A percentile compares a stretch with the other conserved stretches of the same genome.
phyloP scores from a whole-genome alignment of 2,329 filamentous ascomycete genomes.

The Colletotrichum acutatum region DNA sequence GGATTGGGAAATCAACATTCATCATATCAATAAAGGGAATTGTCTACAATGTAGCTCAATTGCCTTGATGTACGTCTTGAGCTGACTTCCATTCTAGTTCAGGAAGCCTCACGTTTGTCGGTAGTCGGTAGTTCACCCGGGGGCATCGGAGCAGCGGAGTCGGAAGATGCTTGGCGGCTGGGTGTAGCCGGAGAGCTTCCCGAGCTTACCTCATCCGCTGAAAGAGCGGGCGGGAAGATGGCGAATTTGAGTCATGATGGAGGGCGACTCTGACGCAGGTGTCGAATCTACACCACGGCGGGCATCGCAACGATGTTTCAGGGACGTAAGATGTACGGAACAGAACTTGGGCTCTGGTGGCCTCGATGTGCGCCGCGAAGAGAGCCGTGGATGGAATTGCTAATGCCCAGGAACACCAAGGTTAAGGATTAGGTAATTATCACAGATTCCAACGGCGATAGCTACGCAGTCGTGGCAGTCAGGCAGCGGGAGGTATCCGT shows the following conservation, averaged over 20 bases:
- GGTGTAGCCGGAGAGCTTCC: not conserved
- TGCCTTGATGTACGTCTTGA: too few relatives aligned
- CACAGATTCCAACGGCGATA: not conserved
- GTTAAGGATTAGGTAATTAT: slow-evolving; percentile 13
- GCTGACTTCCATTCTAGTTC: too few relatives aligned
- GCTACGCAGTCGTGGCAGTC: not conserved
- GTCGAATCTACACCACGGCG: not conserved
- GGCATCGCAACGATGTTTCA: slow-evolving; percentile 7
- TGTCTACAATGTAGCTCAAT: too few relatives aligned
- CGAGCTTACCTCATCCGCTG: not conserved
- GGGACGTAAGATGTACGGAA: slow-evolving; percentile 22
- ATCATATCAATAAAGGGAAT: too few relatives aligned
- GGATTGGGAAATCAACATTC: too few relatives aligned
- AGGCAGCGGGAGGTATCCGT: not conserved
- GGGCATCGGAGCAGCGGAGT: not conserved
- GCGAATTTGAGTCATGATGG: slow-evolving; percentile 31
- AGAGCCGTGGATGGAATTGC: too few relatives aligned
- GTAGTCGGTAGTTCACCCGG: not conserved
- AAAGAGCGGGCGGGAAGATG: not conserved
- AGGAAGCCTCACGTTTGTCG: not conserved
- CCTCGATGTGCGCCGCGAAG: not conserved
- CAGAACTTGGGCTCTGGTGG: not conserved
- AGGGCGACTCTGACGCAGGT: slow-evolving; percentile 25
- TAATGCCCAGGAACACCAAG: not conserved
- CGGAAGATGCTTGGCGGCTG: not conserved